Evolutionary conservation across 805 yeast species (phyloP).

Genomic region (Sugiyamaella floridensis): DNA sequence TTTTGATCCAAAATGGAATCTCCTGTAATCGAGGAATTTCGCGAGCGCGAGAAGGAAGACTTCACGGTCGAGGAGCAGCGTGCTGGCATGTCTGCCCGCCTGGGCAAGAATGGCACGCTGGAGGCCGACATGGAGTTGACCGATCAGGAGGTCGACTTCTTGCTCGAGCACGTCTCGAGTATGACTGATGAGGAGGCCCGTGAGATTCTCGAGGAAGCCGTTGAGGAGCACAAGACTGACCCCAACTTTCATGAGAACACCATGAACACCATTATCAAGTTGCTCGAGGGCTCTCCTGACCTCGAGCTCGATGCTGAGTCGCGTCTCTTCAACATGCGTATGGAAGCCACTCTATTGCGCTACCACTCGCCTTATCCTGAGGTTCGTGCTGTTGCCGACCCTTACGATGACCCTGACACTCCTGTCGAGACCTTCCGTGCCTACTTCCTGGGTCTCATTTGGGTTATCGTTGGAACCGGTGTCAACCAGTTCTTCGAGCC

Average conservation of each 20-base stretch:
- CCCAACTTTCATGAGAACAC: slow-evolving; percentile 40
- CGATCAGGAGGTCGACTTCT: slow-evolving; percentile 15
- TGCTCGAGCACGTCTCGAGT: slow-evolving; percentile 15
- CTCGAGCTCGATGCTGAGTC: slow-evolving; percentile 11
- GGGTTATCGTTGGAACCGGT: slow-evolving; percentile 48
- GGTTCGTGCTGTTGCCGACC: slow-evolving; percentile 43
- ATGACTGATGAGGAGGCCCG: slow-evolving; percentile 36
- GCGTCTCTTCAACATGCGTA: slow-evolving; percentile 14
- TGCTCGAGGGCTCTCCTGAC: slow-evolving; percentile 14
- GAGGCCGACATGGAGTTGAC: slow-evolving; percentile 8
- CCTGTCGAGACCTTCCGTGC: slow-evolving; percentile 48
- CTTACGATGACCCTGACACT: slow-evolving; percentile 39
- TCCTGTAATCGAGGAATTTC: background rate
- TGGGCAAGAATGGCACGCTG: background rate
- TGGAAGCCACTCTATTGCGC: slow-evolving; percentile 36
- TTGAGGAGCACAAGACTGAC: slow-evolving; percentile 41
- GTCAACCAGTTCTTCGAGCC: slow-evolving; percentile 52
- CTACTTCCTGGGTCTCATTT: slow-evolving; percentile 43
- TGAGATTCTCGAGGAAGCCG: slow-evolving; percentile 36
- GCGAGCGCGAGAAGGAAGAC: background rate
- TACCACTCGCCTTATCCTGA: slow-evolving; percentile 50
- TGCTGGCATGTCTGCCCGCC: background rate
- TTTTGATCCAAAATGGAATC: background rate
- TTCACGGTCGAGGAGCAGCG: background rate
- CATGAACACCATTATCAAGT: slow-evolving; percentile 29